phyloP scores from a whole-genome alignment of 345 rosid species.

The Hevea brasiliensis region DNA sequence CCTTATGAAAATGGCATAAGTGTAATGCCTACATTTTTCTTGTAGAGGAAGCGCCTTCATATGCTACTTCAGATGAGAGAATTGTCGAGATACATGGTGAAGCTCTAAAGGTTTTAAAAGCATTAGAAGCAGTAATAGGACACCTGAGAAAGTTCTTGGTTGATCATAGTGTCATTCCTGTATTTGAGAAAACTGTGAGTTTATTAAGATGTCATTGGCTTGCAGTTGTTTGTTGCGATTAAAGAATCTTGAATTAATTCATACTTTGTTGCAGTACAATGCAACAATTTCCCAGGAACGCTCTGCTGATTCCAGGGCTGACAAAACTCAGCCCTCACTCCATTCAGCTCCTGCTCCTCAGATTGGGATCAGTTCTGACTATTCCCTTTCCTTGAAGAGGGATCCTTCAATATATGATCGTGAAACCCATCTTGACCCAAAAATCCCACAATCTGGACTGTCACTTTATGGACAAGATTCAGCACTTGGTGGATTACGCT shows the following conservation, averaged over 20 bases:
- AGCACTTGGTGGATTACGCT: slow-evolving; percentile 28
- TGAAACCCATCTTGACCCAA: slow-evolving; percentile 30
- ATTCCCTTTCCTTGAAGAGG: slow-evolving; percentile 39
- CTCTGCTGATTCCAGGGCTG: slow-evolving; percentile 25
- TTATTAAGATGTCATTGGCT: background rate
- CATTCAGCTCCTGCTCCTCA: slow-evolving; percentile 28
- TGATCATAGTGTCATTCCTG: slow-evolving; percentile 37
- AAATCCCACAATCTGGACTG: slow-evolving; percentile 27
- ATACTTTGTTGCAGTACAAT: slow-evolving; percentile 26
- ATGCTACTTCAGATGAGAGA: slow-evolving; percentile 40
- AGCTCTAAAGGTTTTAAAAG: slow-evolving; percentile 30
- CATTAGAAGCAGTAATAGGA: slow-evolving; percentile 37
- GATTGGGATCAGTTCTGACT: slow-evolving; percentile 29
- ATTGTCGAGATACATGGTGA: slow-evolving; percentile 40
- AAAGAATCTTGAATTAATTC: slow-evolving; percentile 1
- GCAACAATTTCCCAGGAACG: slow-evolving; percentile 35
- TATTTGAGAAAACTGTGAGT: slow-evolving; percentile 45
- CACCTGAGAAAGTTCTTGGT: slow-evolving; percentile 43
- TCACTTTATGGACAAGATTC: slow-evolving; percentile 30
- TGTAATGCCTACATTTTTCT: background rate
- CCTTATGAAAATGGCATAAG: background rate
- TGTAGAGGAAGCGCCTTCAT: slow-evolving; percentile 35
- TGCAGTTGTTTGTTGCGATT: background rate
- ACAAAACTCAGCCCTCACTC: slow-evolving; percentile 24
- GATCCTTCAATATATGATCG: slow-evolving; percentile 38